Conservation (phyloP, 192 early-diverging fungal species). For the Rhizophagus clarus region DNA sequence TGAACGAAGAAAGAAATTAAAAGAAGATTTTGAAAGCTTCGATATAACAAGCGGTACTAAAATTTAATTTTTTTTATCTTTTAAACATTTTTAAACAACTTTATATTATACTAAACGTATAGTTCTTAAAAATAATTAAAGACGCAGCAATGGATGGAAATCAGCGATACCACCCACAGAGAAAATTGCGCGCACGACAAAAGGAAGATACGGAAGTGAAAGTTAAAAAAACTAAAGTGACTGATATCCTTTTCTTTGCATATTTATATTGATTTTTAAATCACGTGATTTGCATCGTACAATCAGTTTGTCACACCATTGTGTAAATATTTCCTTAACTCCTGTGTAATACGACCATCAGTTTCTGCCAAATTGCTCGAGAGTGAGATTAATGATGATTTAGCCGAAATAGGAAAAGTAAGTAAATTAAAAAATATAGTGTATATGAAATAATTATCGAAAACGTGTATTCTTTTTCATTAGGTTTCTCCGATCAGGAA, state of each 20-base stretch:
- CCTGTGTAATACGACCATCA: background rate
- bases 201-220: constrained; percentile 15
- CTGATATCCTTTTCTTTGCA: constrained; percentile 20
- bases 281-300: background rate
- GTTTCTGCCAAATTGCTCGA: constrained; percentile 10
- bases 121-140: background rate
- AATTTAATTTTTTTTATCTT: background rate
- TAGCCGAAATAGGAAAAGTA: constrained; percentile 19
- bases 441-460: background rate
- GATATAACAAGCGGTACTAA: constrained; percentile 59
- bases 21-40: constrained; percentile 80
- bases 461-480: background rate
- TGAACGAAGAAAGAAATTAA: constrained; percentile 68
- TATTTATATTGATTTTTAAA: background rate
- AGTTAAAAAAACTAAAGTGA: constrained; percentile 5
- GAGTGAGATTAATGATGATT: constrained; percentile 22
- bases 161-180: constrained; percentile 4
- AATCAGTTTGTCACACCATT: background rate
- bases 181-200: constrained; percentile 8
- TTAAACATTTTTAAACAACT: background rate
- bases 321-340: constrained; percentile 1
- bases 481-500: background rate
- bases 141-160: constrained; percentile 7
- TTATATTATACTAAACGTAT: background rate
- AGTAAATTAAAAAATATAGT: background rate